A percentile compares a stretch with the other conserved stretches of the same genome.
phyloP scores from a whole-genome alignment of 2,329 filamentous ascomycete species.

The Ceratocystis destructans region DNA sequence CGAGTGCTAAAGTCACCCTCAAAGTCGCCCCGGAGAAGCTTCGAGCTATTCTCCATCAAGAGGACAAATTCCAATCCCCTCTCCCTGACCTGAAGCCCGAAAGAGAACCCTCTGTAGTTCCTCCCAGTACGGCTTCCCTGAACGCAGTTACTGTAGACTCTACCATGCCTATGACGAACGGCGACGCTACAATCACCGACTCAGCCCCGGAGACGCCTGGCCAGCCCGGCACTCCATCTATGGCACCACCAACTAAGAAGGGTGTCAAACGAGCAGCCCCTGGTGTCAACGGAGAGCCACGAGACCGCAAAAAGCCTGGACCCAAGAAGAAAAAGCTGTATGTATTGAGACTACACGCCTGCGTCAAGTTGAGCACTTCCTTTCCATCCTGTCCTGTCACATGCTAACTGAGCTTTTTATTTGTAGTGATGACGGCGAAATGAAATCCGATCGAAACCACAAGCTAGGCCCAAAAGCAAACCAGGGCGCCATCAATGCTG shows the following conservation, averaged over 20 bases:
- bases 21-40: conserved; percentile 39
- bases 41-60: conserved; percentile 33
- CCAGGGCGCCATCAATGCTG: conserved; percentile 92
- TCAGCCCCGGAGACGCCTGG: conserved; percentile 47
- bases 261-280: conserved; percentile 56
- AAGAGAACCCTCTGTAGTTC: not conserved
- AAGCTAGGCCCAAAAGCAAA: conserved; percentile 95
- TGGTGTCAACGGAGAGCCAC: conserved; percentile 50
- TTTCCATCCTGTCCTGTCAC: conserved; percentile 9
- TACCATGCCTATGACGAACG: conserved; percentile 31
- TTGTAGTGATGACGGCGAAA: conserved; percentile 46
- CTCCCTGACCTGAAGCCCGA: conserved; percentile 29
- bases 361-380: conserved; percentile 30
- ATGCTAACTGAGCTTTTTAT: conserved; percentile 20
- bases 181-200: conserved; percentile 41
- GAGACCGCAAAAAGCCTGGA: conserved; percentile 72
- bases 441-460: conserved; percentile 43
- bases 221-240: conserved; percentile 42
- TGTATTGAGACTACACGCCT: conserved; percentile 46
- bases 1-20: conserved; percentile 36
- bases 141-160: not conserved
- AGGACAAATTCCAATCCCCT: conserved; percentile 32
- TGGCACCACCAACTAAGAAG: conserved; percentile 64
- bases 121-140: not conserved
- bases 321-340: conserved; percentile 79